phyloP scores from a whole-genome alignment of 495 filamentous ascomycete genomes.

The Neurospora sp. region DNA sequence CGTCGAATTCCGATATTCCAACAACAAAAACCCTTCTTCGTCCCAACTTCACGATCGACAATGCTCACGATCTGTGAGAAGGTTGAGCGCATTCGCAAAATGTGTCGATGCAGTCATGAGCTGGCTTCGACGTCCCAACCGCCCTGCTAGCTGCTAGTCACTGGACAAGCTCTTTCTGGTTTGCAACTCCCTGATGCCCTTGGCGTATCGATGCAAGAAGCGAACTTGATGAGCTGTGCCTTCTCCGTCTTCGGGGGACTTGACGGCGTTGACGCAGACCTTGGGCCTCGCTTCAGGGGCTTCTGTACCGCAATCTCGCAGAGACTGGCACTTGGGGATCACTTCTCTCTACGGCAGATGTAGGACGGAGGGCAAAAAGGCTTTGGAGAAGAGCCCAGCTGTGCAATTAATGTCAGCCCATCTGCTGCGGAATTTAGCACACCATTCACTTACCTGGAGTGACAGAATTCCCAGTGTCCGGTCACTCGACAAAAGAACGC shows the following conservation, averaged over 20 bases:
- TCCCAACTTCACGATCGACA: neutral
- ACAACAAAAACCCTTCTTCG: neutral
- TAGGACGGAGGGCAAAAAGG: neutral
- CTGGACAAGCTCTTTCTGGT: neutral
- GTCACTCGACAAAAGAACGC: neutral
- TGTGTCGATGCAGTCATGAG: neutral
- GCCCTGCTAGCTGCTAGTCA: neutral
- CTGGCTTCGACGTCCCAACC: neutral
- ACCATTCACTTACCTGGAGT: neutral
- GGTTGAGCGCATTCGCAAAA: neutral
- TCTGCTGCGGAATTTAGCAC: neutral
- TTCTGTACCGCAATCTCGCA: neutral
- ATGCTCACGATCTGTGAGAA: neutral
- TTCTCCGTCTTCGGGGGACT: neutral
- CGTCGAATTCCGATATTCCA: neutral
- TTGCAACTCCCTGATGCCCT: neutral
- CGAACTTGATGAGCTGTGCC: neutral
- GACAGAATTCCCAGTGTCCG: neutral
- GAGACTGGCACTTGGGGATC: neutral
- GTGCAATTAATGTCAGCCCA: neutral
- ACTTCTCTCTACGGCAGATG: neutral
- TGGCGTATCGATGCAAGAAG: neutral
- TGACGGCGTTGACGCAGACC: neutral
- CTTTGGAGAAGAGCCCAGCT: neutral
- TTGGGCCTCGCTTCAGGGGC: neutral